These are phyloP conservation scores for Pestalotiopsis sp. DNA, from an alignment of 2,329 filamentous ascomycete species.

Conservation along the genomic window DNA sequence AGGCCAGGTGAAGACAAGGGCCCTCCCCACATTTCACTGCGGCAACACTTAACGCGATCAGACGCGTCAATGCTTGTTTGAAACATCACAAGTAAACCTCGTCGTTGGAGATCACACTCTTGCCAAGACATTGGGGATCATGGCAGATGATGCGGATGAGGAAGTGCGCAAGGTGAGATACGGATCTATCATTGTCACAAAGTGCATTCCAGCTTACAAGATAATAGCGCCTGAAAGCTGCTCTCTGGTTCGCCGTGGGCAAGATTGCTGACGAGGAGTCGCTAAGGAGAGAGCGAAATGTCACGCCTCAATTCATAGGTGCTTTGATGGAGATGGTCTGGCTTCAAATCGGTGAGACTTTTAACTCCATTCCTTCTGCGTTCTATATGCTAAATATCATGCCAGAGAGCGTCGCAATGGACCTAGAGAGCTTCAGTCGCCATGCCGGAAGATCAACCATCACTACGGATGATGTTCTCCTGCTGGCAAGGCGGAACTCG, in stretches of 20 bases:
- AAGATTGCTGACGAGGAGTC: constrained; percentile 88
- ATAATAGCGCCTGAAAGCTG: constrained; percentile 73
- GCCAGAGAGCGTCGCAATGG: constrained; percentile 55
- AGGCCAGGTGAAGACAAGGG: neutral
- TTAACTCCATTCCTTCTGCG: neutral
- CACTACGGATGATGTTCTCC: constrained; percentile 81
- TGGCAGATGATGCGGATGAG: constrained; percentile 32
- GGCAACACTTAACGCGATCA: constrained; percentile 2
- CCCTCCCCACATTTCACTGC: neutral
- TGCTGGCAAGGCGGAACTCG: constrained; percentile 84
- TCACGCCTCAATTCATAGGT: constrained; percentile 88
- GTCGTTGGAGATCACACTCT: neutral
- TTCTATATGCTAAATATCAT: constrained; percentile 11
- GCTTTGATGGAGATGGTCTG: constrained; percentile 74
- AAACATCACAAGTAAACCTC: neutral
- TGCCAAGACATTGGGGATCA: constrained; percentile 12
- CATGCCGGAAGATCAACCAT: constrained; percentile 83
- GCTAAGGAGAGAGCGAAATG: constrained; percentile 72
- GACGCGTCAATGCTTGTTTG: neutral
- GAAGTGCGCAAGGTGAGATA: constrained; percentile 30
- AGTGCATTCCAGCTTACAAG: constrained; percentile 9
- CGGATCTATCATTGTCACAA: constrained; percentile 6
- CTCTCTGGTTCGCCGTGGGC: constrained; percentile 80
- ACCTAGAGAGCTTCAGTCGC: constrained; percentile 59
- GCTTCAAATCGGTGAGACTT: constrained; percentile 68